phyloP scores from a whole-genome alignment of 768 basidiomycete species.

The Tulasnella sp. region DNA sequence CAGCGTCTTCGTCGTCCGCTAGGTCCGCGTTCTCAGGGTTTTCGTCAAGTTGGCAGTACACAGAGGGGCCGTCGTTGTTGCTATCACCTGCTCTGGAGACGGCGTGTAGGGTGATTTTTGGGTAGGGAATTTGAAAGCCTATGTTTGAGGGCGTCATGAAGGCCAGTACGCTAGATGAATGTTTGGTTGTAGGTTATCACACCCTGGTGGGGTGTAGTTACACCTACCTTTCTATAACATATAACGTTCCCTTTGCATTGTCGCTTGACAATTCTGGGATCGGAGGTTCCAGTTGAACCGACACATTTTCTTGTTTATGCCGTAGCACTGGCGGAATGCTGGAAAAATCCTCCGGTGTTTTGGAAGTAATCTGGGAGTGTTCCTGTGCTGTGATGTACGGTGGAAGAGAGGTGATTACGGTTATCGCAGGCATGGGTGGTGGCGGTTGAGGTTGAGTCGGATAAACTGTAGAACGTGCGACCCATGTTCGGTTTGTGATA shows the following conservation, averaged over 20 bases:
- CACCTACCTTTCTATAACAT: slow-evolving; percentile 71
- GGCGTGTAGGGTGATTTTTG: slow-evolving; percentile 85
- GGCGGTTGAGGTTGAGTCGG: neutral
- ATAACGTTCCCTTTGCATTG: slow-evolving; percentile 55
- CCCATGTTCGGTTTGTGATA: neutral
- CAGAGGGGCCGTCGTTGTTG: slow-evolving; percentile 46
- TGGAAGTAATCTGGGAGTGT: slow-evolving; percentile 50
- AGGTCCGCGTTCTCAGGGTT: slow-evolving; percentile 27
- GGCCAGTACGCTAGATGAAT: slow-evolving; percentile 45
- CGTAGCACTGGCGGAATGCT: slow-evolving; percentile 76
- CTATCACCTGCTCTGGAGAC: slow-evolving; percentile 49
- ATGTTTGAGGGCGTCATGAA: slow-evolving; percentile 59
- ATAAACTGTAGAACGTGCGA: neutral
- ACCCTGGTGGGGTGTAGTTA: neutral
- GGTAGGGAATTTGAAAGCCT: slow-evolving; percentile 80
- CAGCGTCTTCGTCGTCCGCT: slow-evolving; percentile 32
- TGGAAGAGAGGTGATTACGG: slow-evolving; percentile 34
- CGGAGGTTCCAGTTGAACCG: slow-evolving; percentile 55
- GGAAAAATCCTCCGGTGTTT: slow-evolving; percentile 72
- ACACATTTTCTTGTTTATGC: slow-evolving; percentile 60
- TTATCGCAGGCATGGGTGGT: slow-evolving; percentile 19
- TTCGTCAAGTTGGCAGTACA: slow-evolving; percentile 94
- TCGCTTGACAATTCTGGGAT: slow-evolving; percentile 44
- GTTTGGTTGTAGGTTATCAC: neutral
- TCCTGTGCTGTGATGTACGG: slow-evolving; percentile 47